Base-by-base conservation (phyloP, 148 eudicot genomes). In the Rheum nobile region DNA sequence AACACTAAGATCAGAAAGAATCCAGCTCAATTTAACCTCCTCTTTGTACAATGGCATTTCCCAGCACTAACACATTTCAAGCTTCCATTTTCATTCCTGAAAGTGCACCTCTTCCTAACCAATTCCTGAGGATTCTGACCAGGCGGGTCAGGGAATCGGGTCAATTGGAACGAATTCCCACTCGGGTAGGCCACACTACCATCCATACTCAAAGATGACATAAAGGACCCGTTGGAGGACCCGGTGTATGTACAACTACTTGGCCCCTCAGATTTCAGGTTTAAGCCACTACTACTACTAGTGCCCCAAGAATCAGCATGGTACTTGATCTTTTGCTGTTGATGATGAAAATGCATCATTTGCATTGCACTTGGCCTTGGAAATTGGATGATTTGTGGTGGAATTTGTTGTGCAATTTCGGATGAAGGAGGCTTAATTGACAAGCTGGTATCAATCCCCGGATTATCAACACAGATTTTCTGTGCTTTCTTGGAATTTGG, bases 11-110 rank as follows among this genome's bases (percentile, higher is more conserved):
- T 28, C 4, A 59, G 13, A 24, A 11, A 26, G 34, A 70, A 2
- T n/a, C n/a, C n/a, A n/a, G n/a, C 24, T 43, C 48, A 47, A 31
- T 37, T 70, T 52, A 31, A 85, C 87, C 85, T 86, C 74, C 72
- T 86, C 80, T 84, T 86, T 28, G 86, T 79, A 75, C 90, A 86
- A 77, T 86, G 90, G 42, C 90, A 86, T 82, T 79, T 84, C 24
- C 83, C 71, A 44, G 75, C 76, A 47, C 79, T 84, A 59, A 79
- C 84, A 82, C 83, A 86, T 69, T 71, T 86, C 13, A 48, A 74
- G 77, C 81, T 82, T 63, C 86, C 87, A 77, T 75, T 76, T 72
- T 79, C 86, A 79, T 74, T 83, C 50, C 79, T 79, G 14, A 68
- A 77, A 73, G 24, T 76, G 77, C 86, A 86, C 79, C 81, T 81